Evolutionary conservation across 768 basidiomycete genomes (phyloP), one percentile per base, ranked within the genome.

Genomic region (Hericium coralloides): DNA sequence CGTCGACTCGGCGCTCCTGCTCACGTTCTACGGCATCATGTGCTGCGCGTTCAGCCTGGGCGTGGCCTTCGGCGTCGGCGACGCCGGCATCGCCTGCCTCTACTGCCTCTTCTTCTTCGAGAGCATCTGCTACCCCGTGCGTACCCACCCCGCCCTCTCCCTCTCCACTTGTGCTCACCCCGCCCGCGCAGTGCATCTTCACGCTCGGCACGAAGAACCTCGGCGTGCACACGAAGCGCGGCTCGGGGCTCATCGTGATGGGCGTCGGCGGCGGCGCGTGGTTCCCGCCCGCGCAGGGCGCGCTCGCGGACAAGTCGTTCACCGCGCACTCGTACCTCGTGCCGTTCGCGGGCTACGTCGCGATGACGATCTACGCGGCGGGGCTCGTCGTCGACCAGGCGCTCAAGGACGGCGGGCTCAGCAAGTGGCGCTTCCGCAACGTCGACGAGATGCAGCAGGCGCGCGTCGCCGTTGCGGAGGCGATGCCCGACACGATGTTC

Each of bases 21-120:
- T 87, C 39, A 70, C 75, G 20, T 54, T 79, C 55, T 86, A 84
- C 63, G 79, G 77, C 22, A 49, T 78, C 52, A 67, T 69, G 26
- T 86, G 83, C 66, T 74, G 70, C 39, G 48, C 78, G 37, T 83
- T 85, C 65, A 72, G 74, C 53, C 65, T 87, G 56, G 69, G 77
- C 51, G 72, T 80, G 49, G 74, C 81, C 10, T 72, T 78, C 23
- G 65, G 81, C 8, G 70, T 75, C 8, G 83, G 85, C 14, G 71
- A 72, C 53, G 70, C 76, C 4, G 87, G 81, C 37, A 70, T 89
- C 43, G 80, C 74, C 10, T 84, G 79, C 69, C 66, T 88, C 38
- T 87, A 85, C 64, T 65, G 73, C 55, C 69, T 88, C 55, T 86
- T 87, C 76, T 85, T 84, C 75, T 85, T 86, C 66, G 86, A 87